Evolutionary conservation across 345 rosid species (phyloP).

Genomic region (Viola odorata): DNA sequence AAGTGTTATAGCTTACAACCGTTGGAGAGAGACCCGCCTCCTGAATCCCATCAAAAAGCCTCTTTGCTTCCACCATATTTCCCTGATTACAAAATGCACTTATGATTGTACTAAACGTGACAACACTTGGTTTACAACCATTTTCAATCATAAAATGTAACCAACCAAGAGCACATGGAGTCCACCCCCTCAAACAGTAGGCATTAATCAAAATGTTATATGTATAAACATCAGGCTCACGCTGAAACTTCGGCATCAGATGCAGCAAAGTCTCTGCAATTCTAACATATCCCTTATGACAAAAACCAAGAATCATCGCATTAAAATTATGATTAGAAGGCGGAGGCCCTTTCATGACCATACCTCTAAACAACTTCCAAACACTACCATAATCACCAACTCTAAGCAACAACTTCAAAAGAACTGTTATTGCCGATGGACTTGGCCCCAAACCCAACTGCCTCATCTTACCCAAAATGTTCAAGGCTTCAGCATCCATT

Average conservation of each 20-base stretch:
- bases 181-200: constrained; percentile 38
- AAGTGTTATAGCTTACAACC: constrained; percentile 44
- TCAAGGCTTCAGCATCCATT: constrained; percentile 38
- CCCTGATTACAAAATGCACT: constrained; percentile 56
- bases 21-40: constrained; percentile 41
- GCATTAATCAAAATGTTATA: constrained; percentile 62
- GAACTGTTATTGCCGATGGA: constrained; percentile 44
- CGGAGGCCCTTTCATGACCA: constrained; percentile 47
- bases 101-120: constrained; percentile 45
- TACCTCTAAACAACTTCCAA: constrained; percentile 62
- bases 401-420: constrained; percentile 50
- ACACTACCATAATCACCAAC: constrained; percentile 52
- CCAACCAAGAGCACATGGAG: constrained; percentile 37
- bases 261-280: constrained; percentile 50
- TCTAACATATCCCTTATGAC: constrained; percentile 38
- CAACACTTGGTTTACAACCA: constrained; percentile 46
- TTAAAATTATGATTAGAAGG: constrained; percentile 45
- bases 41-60: constrained; percentile 41
- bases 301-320: constrained; percentile 53
- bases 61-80: constrained; percentile 47
- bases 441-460: constrained; percentile 44
- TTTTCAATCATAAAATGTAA: constrained; percentile 47
- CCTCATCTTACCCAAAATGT: constrained; percentile 48
- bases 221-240: constrained; percentile 50
- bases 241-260: constrained; percentile 50